Base-by-base conservation (phyloP, 1,284 basidiomycete species). In the Apiotrichum siamense region DNA sequence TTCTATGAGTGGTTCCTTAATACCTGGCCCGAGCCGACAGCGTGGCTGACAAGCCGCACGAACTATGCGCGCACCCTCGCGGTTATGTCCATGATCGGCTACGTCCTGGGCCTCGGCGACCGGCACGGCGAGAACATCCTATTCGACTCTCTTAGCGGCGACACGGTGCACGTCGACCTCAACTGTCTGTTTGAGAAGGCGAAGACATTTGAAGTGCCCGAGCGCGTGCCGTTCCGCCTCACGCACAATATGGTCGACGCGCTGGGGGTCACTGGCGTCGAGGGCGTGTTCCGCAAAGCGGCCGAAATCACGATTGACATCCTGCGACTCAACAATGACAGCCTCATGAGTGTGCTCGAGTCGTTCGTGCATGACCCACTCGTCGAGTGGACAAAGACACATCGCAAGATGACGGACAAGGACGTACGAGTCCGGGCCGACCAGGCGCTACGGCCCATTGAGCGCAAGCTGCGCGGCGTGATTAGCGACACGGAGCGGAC, bases 81-180 rank as follows among this genome's bases (percentile, higher is more conserved):
- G 0, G 96, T 98, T 44, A 98, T 97, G 87, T 96, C 89, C 4
- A 98, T 99, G 87, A 90, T 98, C 24, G 96, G 96, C 20, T 96
- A 89, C 62, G 94, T 99, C 31, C 78, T 99, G 10, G 96, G 92
- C 12, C 78, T 99, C n/a, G 96, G 96, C 13, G 96, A 99, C 72
- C 82, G 96, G 40, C 96, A 99, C 69, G 85, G 88, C 62, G 96
- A 98, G 74, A 99, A 99, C 67, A 97, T 98, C 43, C 78, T 99
- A 11, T 83, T 98, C 38, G 96, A 99, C 66, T 81, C 79, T 3
- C 84, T 84, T 52, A 87, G 84, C 0, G 96, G 96, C 4, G 93
- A 97, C 66, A 83, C 88, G 2, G 87, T 98, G 2, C 96, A 99
- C 63, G 93, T 98, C 43, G 96, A 99, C 73, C 90, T 99, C 64